Conservation (phyloP, 495 filamentous ascomycete species). For the Tuber microsphaerosporum region DNA sequence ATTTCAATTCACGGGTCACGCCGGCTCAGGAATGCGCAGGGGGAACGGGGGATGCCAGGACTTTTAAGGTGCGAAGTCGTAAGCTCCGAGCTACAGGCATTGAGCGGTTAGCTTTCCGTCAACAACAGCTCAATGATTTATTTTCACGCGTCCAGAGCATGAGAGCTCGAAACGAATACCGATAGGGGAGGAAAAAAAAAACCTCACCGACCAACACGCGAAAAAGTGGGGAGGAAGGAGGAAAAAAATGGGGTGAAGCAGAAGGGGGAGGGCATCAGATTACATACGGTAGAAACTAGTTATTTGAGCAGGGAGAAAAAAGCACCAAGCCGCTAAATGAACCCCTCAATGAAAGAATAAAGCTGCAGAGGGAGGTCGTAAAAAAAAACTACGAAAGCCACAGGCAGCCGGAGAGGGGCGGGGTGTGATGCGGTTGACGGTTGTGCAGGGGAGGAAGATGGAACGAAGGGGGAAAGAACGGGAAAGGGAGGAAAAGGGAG, state of each 20-base stretch:
- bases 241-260: slow-evolving; percentile 20
- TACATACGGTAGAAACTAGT: background rate
- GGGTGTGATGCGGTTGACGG: slow-evolving; percentile 7
- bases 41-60: background rate
- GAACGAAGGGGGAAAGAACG: slow-evolving; percentile 18
- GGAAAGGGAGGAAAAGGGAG: slow-evolving; percentile 7
- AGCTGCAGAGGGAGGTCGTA: background rate
- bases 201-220: background rate
- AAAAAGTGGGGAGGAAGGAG: background rate
- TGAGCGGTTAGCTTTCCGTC: slow-evolving; percentile 3
- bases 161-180: background rate
- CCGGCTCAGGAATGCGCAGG: background rate
- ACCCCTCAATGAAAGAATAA: background rate
- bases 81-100: background rate
- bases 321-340: background rate
- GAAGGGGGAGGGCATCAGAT: slow-evolving; percentile 13
- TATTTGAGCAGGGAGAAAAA: background rate
- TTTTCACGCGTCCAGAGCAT: background rate
- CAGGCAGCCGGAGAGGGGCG: background rate
- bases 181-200: background rate
- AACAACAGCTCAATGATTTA: background rate
- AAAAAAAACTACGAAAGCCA: background rate
- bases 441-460: slow-evolving; percentile 5
- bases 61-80: background rate
- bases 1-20: background rate